These are phyloP conservation scores for Daphne laureola DNA, from an alignment of 441 rosid species.

Conservation along the genomic window DNA sequence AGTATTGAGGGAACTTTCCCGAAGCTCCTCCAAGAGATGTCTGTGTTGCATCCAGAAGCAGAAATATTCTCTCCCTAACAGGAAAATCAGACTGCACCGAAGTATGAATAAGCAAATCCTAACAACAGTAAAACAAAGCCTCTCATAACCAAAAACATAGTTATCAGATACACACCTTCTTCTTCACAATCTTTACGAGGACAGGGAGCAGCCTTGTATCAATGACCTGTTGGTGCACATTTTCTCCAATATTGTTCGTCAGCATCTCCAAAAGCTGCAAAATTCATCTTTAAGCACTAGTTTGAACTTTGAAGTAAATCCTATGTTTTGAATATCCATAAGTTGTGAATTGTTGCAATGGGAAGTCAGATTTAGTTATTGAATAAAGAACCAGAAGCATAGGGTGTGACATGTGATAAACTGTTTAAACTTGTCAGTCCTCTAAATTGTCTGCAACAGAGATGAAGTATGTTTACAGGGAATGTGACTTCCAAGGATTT, in stretches of 20 bases:
- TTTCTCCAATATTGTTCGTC: slow-evolving; percentile 91
- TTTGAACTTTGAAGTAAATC: background rate
- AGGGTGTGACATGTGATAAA: too few relatives aligned
- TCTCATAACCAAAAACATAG: background rate
- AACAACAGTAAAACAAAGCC: slow-evolving; percentile 1
- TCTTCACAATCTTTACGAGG: slow-evolving; percentile 93
- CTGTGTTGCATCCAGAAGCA: slow-evolving; percentile 96
- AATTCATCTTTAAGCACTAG: background rate
- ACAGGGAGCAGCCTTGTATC: slow-evolving; percentile 65
- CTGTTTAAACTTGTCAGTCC: too few relatives aligned
- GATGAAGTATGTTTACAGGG: too few relatives aligned
- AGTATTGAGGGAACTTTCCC: slow-evolving; percentile 89
- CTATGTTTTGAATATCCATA: too few relatives aligned
- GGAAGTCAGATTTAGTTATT: background rate
- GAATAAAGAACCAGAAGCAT: background rate
- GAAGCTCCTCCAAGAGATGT: slow-evolving; percentile 89
- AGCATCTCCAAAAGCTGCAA: slow-evolving; percentile 91
- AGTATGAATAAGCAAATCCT: slow-evolving; percentile 12
- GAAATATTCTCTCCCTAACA: slow-evolving; percentile 87
- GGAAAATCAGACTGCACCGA: slow-evolving; percentile 70
- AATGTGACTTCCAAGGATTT: too few relatives aligned
- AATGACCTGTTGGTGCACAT: slow-evolving; percentile 71
- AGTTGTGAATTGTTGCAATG: background rate
- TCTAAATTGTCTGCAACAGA: too few relatives aligned
- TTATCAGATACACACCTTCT: slow-evolving; percentile 59